phyloP scores from a whole-genome alignment of 805 yeast species.

The Hanseniaspora mollemarum region DNA sequence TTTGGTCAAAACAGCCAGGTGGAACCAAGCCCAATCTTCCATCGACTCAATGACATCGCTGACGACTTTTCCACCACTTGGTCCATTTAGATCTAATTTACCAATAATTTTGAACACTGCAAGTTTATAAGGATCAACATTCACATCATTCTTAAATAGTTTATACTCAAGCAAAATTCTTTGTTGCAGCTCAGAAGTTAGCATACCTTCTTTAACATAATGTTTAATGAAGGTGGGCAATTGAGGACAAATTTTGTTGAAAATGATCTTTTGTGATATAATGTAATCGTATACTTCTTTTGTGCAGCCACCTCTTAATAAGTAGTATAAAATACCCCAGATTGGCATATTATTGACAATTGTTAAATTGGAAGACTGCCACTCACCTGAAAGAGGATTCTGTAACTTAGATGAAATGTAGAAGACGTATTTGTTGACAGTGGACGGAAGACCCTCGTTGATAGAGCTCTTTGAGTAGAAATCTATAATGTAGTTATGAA shows the following conservation, averaged over 20 bases:
- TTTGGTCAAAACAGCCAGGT: slow-evolving; percentile 63
- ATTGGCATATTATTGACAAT: slow-evolving; percentile 75
- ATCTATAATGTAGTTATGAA: slow-evolving; percentile 59
- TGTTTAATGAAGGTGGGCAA: slow-evolving; percentile 71
- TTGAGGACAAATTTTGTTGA: slow-evolving; percentile 73
- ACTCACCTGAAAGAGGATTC: slow-evolving; percentile 34
- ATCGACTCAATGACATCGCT: slow-evolving; percentile 65
- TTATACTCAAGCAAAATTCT: slow-evolving; percentile 72
- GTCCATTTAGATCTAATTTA: slow-evolving; percentile 44
- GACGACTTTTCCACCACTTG: slow-evolving; percentile 41
- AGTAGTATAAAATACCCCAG: slow-evolving; percentile 86
- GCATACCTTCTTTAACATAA: slow-evolving; percentile 43
- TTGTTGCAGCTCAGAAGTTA: slow-evolving; percentile 58
- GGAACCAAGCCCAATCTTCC: slow-evolving; percentile 97
- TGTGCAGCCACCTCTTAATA: slow-evolving; percentile 71
- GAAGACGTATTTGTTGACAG: slow-evolving; percentile 57
- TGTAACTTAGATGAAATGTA: slow-evolving; percentile 40
- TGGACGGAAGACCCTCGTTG: slow-evolving; percentile 59
- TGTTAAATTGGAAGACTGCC: slow-evolving; percentile 46
- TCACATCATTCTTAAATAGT: slow-evolving; percentile 54
- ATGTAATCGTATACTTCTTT: slow-evolving; percentile 69
- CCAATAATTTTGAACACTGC: slow-evolving; percentile 88
- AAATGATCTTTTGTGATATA: slow-evolving; percentile 50
- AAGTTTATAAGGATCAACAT: slow-evolving; percentile 78
- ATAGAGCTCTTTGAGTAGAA: slow-evolving; percentile 44